Base-by-base conservation (phyloP, 306 rosid species). In the Pueraria montana region DNA sequence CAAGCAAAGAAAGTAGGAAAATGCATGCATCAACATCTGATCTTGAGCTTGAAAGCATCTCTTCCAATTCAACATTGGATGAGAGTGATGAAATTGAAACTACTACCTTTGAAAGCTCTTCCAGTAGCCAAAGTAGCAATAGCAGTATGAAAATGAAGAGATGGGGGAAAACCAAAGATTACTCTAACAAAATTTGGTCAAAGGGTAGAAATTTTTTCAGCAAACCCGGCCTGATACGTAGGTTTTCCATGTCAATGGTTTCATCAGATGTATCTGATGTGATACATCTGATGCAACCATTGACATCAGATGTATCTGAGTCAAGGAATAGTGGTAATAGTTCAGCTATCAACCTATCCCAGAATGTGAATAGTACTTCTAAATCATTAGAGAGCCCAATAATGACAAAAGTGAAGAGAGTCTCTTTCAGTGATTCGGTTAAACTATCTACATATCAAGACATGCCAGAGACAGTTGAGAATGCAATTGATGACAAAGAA, bases 351-450 rank as follows among this genome's bases (percentile, higher is more conserved):
- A 62, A 27, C 20, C 40, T 26, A 62, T 16, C 11, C 20, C 40
- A 14, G 3, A 63, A 27, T 63, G 43, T n/a, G 49, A 81, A 64
- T 56, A 34, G 50, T 53, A 68, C 50, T 16, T 32, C 74, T 34
- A 66, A 58, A 38, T 56, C 83, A 36, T 21, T 17, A 20, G 71
- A 78, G 50, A 72, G 4, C 3, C 49, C 32, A 16, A 70, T 5
- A 63, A 40, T 21, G 26, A 64, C 67, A 13, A 77, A 73, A 55
- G 27, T 8, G 27, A 84, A 85, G 52, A 88, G 86, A 63, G 90
- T 90, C 1, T 90, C 91, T 11, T 86, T 88, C 68, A 76, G 76
- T 36, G 91, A 84, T 73, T 80, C 88, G 11, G 83, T 86, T 11
- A 77, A 48, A 74, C 46, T 80, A 77, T 71, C 77, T 66, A 17